Conservation (phyloP, 2,329 filamentous ascomycete genomes). For the Cryphonectria parasitica region DNA sequence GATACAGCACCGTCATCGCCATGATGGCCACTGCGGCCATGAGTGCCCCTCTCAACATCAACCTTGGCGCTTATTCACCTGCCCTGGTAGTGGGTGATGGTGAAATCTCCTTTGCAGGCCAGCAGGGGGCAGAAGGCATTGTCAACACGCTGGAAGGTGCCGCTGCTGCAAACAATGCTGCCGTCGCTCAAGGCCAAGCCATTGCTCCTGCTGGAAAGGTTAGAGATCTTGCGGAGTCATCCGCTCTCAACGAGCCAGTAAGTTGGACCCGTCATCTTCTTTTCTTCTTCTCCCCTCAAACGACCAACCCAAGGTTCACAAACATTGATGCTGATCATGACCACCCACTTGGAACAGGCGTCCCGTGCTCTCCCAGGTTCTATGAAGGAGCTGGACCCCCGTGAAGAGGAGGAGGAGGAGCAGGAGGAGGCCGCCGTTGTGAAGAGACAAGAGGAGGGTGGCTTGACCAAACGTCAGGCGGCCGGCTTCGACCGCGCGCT, state of each 20-base stretch:
- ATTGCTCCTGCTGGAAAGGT: conserved; percentile 16
- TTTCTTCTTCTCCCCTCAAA: no score
- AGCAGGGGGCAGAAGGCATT: conserved; percentile 44
- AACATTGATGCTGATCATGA: neutral
- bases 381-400: conserved; percentile 26
- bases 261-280: no score
- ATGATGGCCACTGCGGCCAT: conserved; percentile 34
- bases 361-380: conserved; percentile 21
- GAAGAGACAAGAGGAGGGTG: conserved; percentile 21
- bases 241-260: conserved; percentile 23
- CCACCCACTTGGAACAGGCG: conserved; percentile 19
- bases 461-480: conserved; percentile 41
- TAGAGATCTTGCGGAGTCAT: conserved; percentile 13
- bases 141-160: conserved; percentile 50
- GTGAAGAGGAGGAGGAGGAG: conserved; percentile 10
- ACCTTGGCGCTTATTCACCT: conserved; percentile 55
- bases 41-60: conserved; percentile 55
- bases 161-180: conserved; percentile 44
- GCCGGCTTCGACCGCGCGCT: conserved; percentile 47
- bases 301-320: neutral
- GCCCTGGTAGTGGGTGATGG: conserved; percentile 58
- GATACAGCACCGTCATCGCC: conserved; percentile 22
- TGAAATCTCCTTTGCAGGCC: conserved; percentile 52
- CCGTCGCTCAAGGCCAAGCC: conserved; percentile 25
- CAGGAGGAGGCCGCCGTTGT: conserved; percentile 11